phyloP scores from a whole-genome alignment of 164 flowering plant species.

The Vitis rupestris region DNA sequence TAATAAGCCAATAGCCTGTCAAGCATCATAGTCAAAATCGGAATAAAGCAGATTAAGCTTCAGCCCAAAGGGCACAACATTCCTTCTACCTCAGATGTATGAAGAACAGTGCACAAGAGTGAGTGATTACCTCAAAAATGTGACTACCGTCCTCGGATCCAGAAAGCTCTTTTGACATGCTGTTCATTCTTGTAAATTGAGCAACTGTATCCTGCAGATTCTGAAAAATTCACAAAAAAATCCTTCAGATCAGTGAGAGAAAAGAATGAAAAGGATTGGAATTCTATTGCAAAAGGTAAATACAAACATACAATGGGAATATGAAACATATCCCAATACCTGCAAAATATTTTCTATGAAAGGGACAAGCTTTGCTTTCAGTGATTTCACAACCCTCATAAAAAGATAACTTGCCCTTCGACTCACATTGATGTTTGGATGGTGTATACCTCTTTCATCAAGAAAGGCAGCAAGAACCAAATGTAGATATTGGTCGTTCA shows the following conservation, averaged over 20 bases:
- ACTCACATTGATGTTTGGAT: constrained; percentile 78
- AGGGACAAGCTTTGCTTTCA: constrained; percentile 88
- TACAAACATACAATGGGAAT: neutral
- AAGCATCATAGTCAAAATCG: constrained; percentile 7
- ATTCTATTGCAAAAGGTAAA: neutral
- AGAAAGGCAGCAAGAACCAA: constrained; percentile 76
- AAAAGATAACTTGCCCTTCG: constrained; percentile 93
- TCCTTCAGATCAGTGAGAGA: neutral
- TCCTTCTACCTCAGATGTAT: neutral
- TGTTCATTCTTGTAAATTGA: constrained; percentile 55
- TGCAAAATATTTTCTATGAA: constrained; percentile 83
- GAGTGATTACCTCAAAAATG: constrained; percentile 85
- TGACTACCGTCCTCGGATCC: constrained; percentile 93
- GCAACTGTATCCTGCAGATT: constrained; percentile 83
- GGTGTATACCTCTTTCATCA: constrained; percentile 95
- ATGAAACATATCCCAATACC: constrained; percentile 36
- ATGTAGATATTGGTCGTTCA: constrained; percentile 72
- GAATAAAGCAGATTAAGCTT: neutral
- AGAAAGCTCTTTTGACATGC: constrained; percentile 47
- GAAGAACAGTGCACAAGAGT: neutral
- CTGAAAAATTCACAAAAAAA: constrained; percentile 38
- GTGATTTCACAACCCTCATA: constrained; percentile 84
- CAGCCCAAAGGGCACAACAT: neutral
- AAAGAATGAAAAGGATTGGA: neutral
- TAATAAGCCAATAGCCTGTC: constrained; percentile 90